These are phyloP conservation scores for Globisporangium perplexum DNA, from an alignment of 352 stramenopile genomes.

Conservation along the genomic window DNA sequence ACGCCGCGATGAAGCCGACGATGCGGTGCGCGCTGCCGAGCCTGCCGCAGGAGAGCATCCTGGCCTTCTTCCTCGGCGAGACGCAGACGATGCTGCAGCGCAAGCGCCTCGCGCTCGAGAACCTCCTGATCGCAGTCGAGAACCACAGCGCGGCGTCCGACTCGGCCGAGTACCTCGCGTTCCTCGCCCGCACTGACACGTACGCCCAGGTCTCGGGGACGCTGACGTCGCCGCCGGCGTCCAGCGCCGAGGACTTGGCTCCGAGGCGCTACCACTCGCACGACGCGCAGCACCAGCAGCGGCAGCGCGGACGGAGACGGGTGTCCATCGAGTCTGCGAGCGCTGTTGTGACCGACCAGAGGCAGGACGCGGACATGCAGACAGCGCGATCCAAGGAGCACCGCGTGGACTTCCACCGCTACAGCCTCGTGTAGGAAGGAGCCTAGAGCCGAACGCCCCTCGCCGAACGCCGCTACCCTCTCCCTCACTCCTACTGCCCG, in stretches of 20 bases:
- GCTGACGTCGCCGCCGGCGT: constrained; percentile 15
- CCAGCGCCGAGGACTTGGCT: neutral
- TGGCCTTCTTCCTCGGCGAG: constrained; percentile 64
- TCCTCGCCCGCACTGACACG: constrained; percentile 50
- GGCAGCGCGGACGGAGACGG: neutral
- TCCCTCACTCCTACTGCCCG: neutral
- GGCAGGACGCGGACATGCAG: neutral
- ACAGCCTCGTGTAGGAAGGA: constrained; percentile 7
- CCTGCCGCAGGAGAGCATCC: constrained; percentile 49
- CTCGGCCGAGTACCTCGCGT: constrained; percentile 57
- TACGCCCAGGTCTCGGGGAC: constrained; percentile 39
- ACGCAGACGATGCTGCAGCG: constrained; percentile 61
- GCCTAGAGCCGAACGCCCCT: no score
- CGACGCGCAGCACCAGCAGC: neutral
- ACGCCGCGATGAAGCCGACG: constrained; percentile 37
- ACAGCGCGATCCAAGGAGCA: constrained; percentile 1
- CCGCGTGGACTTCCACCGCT: constrained; percentile 12
- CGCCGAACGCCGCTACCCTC: neutral
- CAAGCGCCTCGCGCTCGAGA: constrained; percentile 54
- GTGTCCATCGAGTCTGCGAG: neutral
- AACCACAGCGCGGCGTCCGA: constrained; percentile 45
- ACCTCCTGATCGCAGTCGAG: constrained; percentile 57
- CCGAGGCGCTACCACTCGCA: neutral
- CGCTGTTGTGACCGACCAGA: neutral
- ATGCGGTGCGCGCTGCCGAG: constrained; percentile 34